Evolutionary conservation across 2,329 filamentous ascomycete species (phyloP).

Genomic region (Annulohypoxylon truncatum): DNA sequence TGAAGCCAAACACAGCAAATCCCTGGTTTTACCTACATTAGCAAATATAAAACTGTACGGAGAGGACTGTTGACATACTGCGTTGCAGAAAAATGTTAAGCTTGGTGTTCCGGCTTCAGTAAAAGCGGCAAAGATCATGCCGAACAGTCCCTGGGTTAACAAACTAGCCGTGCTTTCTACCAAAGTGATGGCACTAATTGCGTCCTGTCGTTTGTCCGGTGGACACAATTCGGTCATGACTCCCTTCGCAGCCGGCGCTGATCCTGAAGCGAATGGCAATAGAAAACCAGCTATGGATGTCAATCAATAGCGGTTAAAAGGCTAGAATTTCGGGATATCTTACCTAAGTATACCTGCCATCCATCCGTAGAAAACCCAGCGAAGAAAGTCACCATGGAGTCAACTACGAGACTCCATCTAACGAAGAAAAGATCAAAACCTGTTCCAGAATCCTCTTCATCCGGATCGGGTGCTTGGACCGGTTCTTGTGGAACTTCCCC

Average conservation of each 20-base stretch:
- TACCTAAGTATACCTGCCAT: slow-evolving; percentile 76
- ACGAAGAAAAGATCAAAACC: slow-evolving; percentile 75
- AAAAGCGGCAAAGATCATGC: slow-evolving; percentile 72
- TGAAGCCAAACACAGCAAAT: slow-evolving; percentile 64
- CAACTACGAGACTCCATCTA: slow-evolving; percentile 72
- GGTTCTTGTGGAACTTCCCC: slow-evolving; percentile 46
- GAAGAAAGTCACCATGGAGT: slow-evolving; percentile 72
- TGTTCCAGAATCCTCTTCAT: slow-evolving; percentile 47
- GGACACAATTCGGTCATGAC: slow-evolving; percentile 79
- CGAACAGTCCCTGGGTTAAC: slow-evolving; percentile 73
- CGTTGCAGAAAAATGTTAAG: slow-evolving; percentile 75
- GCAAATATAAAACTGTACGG: slow-evolving; percentile 19
- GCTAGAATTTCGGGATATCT: slow-evolving; percentile 25
- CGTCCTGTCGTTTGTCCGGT: slow-evolving; percentile 70
- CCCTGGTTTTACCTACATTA: slow-evolving; percentile 51
- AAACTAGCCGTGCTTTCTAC: slow-evolving; percentile 76
- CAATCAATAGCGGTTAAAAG: background rate
- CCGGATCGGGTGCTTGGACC: slow-evolving; percentile 37
- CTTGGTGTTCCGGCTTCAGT: slow-evolving; percentile 69
- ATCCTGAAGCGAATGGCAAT: slow-evolving; percentile 75
- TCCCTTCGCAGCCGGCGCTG: slow-evolving; percentile 76
- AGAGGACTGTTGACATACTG: slow-evolving; percentile 55
- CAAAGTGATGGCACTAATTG: slow-evolving; percentile 74
- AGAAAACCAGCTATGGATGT: slow-evolving; percentile 64
- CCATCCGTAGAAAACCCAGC: slow-evolving; percentile 70